Percentiles rank a stretch among this genome's conserved stretches.
Conservation (phyloP, 2,329 filamentous ascomycete genomes). For the Exophiala dermatitidis region DNA sequence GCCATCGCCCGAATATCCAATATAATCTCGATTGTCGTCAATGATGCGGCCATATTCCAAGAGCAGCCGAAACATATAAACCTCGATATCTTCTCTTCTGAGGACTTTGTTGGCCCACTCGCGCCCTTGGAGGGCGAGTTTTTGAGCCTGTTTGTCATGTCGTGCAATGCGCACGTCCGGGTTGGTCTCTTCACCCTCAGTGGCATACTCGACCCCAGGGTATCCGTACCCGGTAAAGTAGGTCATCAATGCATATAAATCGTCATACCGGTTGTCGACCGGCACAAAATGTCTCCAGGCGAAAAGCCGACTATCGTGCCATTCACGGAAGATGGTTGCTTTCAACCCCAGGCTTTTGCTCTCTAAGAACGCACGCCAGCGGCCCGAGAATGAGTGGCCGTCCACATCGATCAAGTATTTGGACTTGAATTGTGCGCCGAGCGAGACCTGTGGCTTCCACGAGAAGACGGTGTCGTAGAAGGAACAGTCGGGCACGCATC, state of each 20-base stretch:
- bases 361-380: conserved; percentile 40
- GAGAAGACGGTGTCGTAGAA: conserved; percentile 33
- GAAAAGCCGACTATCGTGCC: conserved; percentile 47
- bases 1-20: conserved; percentile 47
- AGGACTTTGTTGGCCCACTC: conserved; percentile 36
- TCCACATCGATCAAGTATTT: conserved; percentile 37
- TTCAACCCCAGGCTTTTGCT: conserved; percentile 46
- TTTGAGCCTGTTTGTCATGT: conserved; percentile 32
- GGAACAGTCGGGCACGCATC: conserved; percentile 34
- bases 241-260: conserved; percentile 44
- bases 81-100: conserved; percentile 55
- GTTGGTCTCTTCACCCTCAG: conserved; percentile 15
- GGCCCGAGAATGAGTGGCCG: conserved; percentile 37
- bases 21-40: conserved; percentile 54
- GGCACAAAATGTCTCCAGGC: conserved; percentile 49
- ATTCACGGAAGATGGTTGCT: conserved; percentile 49
- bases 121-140: conserved; percentile 32
- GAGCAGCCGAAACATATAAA: conserved; percentile 37
- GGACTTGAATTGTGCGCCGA: conserved; percentile 33
- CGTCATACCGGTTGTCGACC: conserved; percentile 46
- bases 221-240: conserved; percentile 43
- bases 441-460: conserved; percentile 27
- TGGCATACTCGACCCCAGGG: conserved; percentile 9
- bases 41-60: conserved; percentile 57
- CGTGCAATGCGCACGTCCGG: conserved; percentile 29